Percentiles rank a stretch among this genome's conserved stretches.
These are phyloP conservation scores for Lunularia cruciata DNA, from an alignment of 225 moss, liverwort and hornwort species.

Conservation along the genomic window DNA sequence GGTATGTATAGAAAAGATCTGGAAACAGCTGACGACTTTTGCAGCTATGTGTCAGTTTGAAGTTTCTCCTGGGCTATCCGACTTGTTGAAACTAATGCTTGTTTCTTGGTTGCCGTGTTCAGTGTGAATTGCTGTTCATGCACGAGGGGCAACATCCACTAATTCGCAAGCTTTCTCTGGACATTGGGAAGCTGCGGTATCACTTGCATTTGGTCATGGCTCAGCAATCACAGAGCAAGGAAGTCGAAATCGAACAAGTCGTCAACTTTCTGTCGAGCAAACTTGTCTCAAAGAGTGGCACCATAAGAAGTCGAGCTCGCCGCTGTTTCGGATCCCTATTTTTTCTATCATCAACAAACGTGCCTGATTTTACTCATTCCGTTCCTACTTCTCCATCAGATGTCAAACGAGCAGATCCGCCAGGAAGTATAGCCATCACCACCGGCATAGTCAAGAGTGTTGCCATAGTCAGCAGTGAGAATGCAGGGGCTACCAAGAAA, in stretches of 20 bases:
- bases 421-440: constrained; percentile 21
- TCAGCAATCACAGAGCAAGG: constrained; percentile 43
- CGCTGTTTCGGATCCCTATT: constrained; percentile 82
- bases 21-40: too few species aligned
- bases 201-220: constrained; percentile 68
- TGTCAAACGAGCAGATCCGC: constrained; percentile 31
- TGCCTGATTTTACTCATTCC: constrained; percentile 54
- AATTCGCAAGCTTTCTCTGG: constrained; percentile 58
- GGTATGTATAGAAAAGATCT: not conserved
- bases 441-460: constrained; percentile 21
- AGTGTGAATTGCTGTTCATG: constrained; percentile 96
- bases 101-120: constrained; percentile 8
- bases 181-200: constrained; percentile 58
- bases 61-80: not conserved
- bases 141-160: constrained; percentile 68
- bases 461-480: constrained; percentile 24
- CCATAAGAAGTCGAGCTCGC: constrained; percentile 67
- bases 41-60: too few species aligned
- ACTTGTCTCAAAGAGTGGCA: constrained; percentile 65
- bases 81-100: not conserved
- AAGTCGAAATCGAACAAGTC: constrained; percentile 64
- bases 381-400: constrained; percentile 71
- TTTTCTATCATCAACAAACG: constrained; percentile 32
- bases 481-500: constrained; percentile 31
- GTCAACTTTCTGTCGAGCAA: constrained; percentile 74